A percentile compares a stretch with the other conserved stretches of the same genome.
These are phyloP conservation scores for Apiospora saccharicola DNA, from an alignment of 2,329 filamentous ascomycete genomes.

Conservation along the genomic window DNA sequence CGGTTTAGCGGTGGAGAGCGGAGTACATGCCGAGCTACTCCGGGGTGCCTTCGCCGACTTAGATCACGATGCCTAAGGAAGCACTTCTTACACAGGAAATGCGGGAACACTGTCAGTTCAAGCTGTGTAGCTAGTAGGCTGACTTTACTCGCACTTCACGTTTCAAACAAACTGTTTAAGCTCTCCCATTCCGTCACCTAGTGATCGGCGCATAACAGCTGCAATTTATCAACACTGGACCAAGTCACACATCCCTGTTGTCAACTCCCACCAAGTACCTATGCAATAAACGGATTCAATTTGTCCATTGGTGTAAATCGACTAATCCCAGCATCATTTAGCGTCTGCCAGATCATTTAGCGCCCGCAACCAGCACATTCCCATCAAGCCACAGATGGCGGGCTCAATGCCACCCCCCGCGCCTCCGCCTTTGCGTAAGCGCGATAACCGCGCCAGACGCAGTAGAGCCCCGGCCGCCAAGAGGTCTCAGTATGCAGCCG, in stretches of 20 bases:
- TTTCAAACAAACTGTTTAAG: not conserved
- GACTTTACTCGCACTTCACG: not conserved
- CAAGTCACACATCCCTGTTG: not conserved
- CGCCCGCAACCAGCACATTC: constrained; percentile 2
- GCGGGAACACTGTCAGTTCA: not conserved
- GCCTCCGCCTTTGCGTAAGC: not conserved
- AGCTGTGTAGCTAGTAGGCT: not conserved
- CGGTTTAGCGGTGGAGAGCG: constrained; percentile 7
- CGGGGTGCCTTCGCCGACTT: constrained; percentile 18
- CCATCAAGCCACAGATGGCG: constrained; percentile 16
- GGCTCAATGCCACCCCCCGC: constrained; percentile 14
- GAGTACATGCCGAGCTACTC: constrained; percentile 12
- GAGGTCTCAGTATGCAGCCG: not conserved
- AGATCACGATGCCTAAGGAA: not conserved
- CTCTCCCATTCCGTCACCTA: not conserved
- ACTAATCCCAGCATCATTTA: not conserved
- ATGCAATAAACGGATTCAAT: not conserved
- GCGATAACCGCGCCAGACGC: not conserved
- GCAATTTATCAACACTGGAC: not conserved
- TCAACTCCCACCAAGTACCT: not conserved
- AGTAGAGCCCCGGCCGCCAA: not conserved
- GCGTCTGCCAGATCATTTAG: not conserved
- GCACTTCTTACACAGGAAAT: not conserved
- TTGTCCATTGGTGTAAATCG: not conserved
- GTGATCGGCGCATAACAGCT: not conserved